Percentiles rank a stretch among this genome's conserved stretches.
These are phyloP conservation scores for Elsinoe ampelina DNA, from an alignment of 2,329 filamentous ascomycete genomes.

Conservation along the genomic window DNA sequence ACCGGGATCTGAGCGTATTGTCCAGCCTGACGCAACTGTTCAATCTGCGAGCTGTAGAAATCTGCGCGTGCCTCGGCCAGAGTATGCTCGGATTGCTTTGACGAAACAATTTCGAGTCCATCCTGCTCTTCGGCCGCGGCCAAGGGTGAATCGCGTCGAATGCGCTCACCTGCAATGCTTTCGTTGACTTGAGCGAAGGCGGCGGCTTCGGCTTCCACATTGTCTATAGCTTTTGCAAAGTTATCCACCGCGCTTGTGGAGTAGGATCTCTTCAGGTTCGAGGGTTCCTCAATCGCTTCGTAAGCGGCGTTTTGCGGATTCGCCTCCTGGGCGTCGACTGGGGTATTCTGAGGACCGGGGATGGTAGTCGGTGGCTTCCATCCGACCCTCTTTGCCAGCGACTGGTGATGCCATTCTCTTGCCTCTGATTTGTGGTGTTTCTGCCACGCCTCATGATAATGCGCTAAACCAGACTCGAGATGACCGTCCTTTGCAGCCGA, in stretches of 20 bases:
- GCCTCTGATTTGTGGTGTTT: slow-evolving; percentile 61
- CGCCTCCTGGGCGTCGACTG: slow-evolving; percentile 27
- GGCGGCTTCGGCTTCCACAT: slow-evolving; percentile 39
- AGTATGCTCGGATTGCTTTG: neutral
- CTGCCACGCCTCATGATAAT: slow-evolving; percentile 86
- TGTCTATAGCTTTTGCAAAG: slow-evolving; percentile 44
- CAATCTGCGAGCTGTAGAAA: slow-evolving; percentile 47
- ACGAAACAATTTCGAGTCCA: neutral
- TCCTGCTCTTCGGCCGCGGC: slow-evolving; percentile 31
- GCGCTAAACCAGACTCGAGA: slow-evolving; percentile 57
- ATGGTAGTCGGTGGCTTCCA: slow-evolving; percentile 56
- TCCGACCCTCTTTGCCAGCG: slow-evolving; percentile 79
- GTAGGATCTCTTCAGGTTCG: slow-evolving; percentile 39
- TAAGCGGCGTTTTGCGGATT: slow-evolving; percentile 27
- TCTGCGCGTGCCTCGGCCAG: neutral
- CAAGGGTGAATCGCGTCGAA: slow-evolving; percentile 39
- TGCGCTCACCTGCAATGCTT: slow-evolving; percentile 69
- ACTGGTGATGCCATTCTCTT: slow-evolving; percentile 83
- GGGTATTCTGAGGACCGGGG: slow-evolving; percentile 23
- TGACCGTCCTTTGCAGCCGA: slow-evolving; percentile 27
- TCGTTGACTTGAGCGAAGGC: slow-evolving; percentile 77
- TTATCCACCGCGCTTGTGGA: slow-evolving; percentile 51
- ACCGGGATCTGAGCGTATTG: slow-evolving; percentile 82
- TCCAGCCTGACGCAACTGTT: slow-evolving; percentile 59
- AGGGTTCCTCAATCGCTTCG: slow-evolving; percentile 23